Base-by-base conservation (phyloP, 176 grass and related monocot genomes). In the Tuctoria greenei region DNA sequence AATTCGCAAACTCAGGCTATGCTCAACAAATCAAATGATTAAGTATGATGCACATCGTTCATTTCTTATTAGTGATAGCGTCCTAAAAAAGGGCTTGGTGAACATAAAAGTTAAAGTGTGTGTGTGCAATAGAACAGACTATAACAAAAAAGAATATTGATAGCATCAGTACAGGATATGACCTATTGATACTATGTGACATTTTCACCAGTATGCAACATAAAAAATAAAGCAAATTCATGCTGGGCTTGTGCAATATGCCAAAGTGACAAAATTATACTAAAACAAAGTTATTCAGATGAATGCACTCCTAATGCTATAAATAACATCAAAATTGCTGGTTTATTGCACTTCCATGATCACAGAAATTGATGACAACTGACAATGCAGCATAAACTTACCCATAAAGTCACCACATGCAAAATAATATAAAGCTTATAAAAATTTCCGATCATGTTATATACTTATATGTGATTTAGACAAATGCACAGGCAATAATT, bases 231-330 rank as follows among this genome's bases (percentile, higher is more conserved):
- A 15, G 41, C 10, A 50, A 67, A 61, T 59, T 42, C 36, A 49
- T 18, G 25, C 42, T 54, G 45, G 24, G 8, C 7, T 20, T 55
- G 2, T 43, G 3, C 31, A 31, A 38, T 71, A 28, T 14, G 46
- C 5, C 8, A 74, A 27, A 43, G 23, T 42, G n/a, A 46, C 38
- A 85, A 73, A 18, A 59, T 64, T 65, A 10, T 79, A 72, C 59
- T n/a, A 10, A 51, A 34, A 81, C 37, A 59, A 59, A 59, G 35
- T 54, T 74, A 1, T 15, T 70, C 17, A 51, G 59, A 61, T 14
- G 27, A 47, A 49, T 35, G 27, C 62, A 42, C 3, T 31, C 1
- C 17, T 49, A 28, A 74, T 15, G 39, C 59, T 51, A 46, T 41
- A 46, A 49, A 49, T 61, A 42, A 31, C 20, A 16, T 34, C 7